phyloP scores from a whole-genome alignment of 192 early-diverging fungal genomes.

The Entomortierella chlamydospora region DNA sequence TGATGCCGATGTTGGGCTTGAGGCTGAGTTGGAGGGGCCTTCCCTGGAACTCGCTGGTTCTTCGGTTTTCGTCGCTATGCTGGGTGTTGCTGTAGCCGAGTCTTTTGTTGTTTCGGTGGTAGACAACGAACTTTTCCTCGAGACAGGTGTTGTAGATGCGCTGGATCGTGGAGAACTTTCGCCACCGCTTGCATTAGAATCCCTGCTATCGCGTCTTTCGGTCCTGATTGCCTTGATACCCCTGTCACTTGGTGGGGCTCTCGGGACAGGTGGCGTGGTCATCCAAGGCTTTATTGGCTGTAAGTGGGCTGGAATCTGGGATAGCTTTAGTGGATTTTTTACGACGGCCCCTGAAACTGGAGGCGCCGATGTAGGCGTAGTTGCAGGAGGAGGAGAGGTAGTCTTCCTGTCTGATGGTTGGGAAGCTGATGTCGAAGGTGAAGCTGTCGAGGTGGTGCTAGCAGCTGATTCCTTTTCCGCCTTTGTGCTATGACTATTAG shows the following conservation, averaged over 20 bases:
- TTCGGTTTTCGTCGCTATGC: neutral
- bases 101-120: constrained; percentile 14
- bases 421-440: neutral
- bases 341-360: neutral
- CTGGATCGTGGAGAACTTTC: constrained; percentile 11
- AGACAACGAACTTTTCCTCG: constrained; percentile 37
- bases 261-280: constrained; percentile 27
- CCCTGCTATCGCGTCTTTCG: constrained; percentile 28
- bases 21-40: neutral
- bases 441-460: constrained; percentile 1
- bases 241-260: constrained; percentile 22
- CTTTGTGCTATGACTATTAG: neutral
- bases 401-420: constrained; percentile 4
- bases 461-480: constrained; percentile 5
- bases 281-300: constrained; percentile 53
- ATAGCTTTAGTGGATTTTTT: constrained; percentile 35
- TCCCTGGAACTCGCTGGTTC: neutral
- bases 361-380: neutral
- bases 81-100: neutral
- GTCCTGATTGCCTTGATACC: neutral
- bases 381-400: constrained; percentile 5
- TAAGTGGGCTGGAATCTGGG: constrained; percentile 32
- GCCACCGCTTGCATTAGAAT: constrained; percentile 3
- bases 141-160: neutral
- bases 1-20: neutral